These are phyloP conservation scores for Fraxinus greggii DNA, from an alignment of 305 asterid species.

Conservation along the genomic window DNA sequence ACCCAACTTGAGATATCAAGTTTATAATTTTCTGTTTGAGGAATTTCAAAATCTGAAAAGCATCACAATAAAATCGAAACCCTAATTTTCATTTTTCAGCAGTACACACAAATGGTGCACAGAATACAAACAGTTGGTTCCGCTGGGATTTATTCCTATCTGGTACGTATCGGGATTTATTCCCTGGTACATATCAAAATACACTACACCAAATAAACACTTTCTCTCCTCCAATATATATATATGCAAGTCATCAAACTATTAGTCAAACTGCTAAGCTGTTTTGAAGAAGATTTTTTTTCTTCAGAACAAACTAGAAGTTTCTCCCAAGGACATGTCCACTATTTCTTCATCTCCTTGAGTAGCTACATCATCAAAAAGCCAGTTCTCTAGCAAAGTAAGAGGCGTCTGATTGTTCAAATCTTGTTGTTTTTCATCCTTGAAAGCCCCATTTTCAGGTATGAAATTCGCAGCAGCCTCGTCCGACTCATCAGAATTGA, in stretches of 20 bases:
- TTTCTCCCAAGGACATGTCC: conserved; percentile 44
- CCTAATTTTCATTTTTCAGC: conserved; percentile 28
- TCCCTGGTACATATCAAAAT: neutral
- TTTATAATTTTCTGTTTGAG: neutral
- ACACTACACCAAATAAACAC: conserved; percentile 26
- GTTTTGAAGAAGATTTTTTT: conserved; percentile 32
- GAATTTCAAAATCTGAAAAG: neutral
- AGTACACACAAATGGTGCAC: conserved; percentile 24
- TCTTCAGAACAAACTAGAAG: conserved; percentile 67
- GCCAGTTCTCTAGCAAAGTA: conserved; percentile 51
- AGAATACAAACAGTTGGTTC: conserved; percentile 23
- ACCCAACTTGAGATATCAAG: neutral
- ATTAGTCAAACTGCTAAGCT: conserved; percentile 36
- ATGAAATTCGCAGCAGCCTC: conserved; percentile 17
- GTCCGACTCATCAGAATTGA: conserved; percentile 29
- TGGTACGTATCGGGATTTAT: conserved; percentile 6
- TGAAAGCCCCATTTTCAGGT: conserved; percentile 16
- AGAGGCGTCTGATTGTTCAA: conserved; percentile 36
- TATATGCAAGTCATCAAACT: neutral
- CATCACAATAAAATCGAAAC: conserved; percentile 1
- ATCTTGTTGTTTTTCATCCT: conserved; percentile 16
- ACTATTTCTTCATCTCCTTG: conserved; percentile 53
- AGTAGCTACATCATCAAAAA: conserved; percentile 44
- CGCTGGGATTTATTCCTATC: conserved; percentile 24
- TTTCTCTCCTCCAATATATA: neutral